Evolutionary conservation across 345 rosid species (phyloP).

Genomic region (Citrus glauca): DNA sequence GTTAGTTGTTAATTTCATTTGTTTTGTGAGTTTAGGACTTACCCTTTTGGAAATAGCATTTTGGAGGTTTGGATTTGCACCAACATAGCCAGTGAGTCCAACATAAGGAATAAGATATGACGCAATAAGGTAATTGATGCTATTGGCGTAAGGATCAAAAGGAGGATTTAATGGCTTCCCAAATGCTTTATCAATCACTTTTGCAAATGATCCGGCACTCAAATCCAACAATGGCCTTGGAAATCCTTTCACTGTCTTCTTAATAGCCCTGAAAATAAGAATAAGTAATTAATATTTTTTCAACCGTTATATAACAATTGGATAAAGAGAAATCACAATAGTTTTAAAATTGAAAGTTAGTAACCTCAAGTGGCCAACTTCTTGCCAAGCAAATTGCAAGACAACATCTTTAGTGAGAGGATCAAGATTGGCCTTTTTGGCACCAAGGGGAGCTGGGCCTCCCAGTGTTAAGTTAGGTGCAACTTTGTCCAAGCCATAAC

Average conservation of each 20-base stretch:
- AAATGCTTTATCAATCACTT: conserved; percentile 48
- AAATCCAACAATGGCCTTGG: conserved; percentile 77
- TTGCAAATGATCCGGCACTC: conserved; percentile 51
- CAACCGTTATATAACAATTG: too few relatives aligned
- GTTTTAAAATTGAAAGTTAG: conserved; percentile 14
- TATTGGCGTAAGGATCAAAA: conserved; percentile 62
- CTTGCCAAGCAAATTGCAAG: conserved; percentile 81
- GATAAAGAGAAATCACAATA: background rate
- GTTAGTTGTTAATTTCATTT: too few relatives aligned
- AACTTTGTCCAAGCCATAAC: conserved; percentile 65
- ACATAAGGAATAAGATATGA: conserved; percentile 74
- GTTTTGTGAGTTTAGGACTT: too few relatives aligned
- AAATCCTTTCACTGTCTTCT: conserved; percentile 59
- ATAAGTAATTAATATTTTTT: too few relatives aligned
- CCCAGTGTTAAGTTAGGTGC: conserved; percentile 76
- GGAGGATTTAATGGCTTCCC: conserved; percentile 48
- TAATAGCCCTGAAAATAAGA: conserved; percentile 55
- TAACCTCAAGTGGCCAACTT: conserved; percentile 84
- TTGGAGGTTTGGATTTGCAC: conserved; percentile 58
- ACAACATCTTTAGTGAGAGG: conserved; percentile 49
- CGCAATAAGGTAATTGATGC: conserved; percentile 60
- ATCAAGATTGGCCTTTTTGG: conserved; percentile 55
- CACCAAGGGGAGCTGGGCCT: conserved; percentile 80
- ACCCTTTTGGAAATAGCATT: conserved; percentile 25
- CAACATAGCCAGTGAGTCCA: conserved; percentile 81